Percentiles rank a stretch among this genome's conserved stretches.
Evolutionary conservation across 176 grass and related monocot genomes (phyloP).

Genomic region (Ananas comosus): DNA sequence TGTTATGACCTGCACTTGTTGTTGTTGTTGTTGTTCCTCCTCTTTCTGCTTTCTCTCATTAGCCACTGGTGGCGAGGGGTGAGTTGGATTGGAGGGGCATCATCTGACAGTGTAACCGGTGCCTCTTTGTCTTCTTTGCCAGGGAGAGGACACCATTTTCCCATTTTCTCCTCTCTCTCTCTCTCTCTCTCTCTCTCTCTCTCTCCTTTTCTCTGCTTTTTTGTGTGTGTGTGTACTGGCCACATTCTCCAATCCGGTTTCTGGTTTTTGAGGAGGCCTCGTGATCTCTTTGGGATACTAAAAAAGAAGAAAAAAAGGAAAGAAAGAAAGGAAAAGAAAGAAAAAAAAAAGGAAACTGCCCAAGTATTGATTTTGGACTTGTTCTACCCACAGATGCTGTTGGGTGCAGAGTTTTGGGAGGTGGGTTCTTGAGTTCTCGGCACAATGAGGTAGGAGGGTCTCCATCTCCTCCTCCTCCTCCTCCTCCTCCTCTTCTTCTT

Average conservation of each 20-base stretch:
- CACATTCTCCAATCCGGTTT: background rate
- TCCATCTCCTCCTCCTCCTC: background rate
- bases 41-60: background rate
- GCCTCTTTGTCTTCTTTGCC: background rate
- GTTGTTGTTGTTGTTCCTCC: background rate
- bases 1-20: no score
- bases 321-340: no score
- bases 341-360: background rate
- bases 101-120: background rate
- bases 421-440: background rate
- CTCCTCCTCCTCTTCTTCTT: background rate
- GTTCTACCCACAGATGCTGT: background rate
- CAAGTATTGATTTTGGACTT: background rate
- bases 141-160: background rate
- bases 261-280: background rate
- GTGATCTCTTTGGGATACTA: background rate
- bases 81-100: background rate
- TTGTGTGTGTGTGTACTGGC: background rate
- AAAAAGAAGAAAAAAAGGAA: background rate
- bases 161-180: background rate
- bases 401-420: background rate
- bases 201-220: background rate
- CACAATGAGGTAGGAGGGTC: background rate
- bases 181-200: background rate
- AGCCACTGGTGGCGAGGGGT: background rate